Percentiles rank a stretch among this genome's conserved stretches.
phyloP scores from a whole-genome alignment of 345 rosid species.

The Populus euphratica region DNA sequence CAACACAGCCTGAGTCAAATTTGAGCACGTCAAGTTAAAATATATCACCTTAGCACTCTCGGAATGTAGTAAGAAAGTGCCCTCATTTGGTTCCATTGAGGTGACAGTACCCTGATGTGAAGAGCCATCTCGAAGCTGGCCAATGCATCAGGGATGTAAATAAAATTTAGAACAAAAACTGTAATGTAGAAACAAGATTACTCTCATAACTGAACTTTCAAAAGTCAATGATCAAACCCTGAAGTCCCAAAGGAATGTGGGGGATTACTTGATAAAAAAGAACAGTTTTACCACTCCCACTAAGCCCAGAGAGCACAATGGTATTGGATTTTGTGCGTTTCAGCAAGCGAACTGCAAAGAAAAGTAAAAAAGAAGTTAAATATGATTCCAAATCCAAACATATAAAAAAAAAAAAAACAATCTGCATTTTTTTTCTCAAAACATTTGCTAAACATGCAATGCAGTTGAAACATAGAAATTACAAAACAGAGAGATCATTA shows the following conservation, averaged over 20 bases:
- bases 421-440: background rate
- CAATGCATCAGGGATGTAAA: slow-evolving; percentile 22
- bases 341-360: slow-evolving; percentile 48
- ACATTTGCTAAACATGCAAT: background rate
- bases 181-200: background rate
- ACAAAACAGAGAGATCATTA: background rate
- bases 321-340: slow-evolving; percentile 58
- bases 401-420: background rate
- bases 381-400: background rate
- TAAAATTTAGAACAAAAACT: slow-evolving; percentile 8
- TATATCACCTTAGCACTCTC: slow-evolving; percentile 60
- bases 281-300: slow-evolving; percentile 80
- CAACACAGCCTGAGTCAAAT: background rate
- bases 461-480: background rate
- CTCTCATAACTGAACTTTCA: background rate
- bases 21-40: slow-evolving; percentile 9
- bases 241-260: slow-evolving; percentile 6
- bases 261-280: slow-evolving; percentile 69
- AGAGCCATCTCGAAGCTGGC: slow-evolving; percentile 88
- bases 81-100: slow-evolving; percentile 96
- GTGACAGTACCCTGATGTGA: slow-evolving; percentile 84
- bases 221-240: background rate
- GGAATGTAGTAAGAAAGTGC: slow-evolving; percentile 61
- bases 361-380: slow-evolving; percentile 6
- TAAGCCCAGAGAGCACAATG: slow-evolving; percentile 74